A percentile compares a stretch with the other conserved stretches of the same genome.
These are phyloP conservation scores for Boletellus ananas DNA, from an alignment of 768 basidiomycete genomes.

Conservation along the genomic window DNA sequence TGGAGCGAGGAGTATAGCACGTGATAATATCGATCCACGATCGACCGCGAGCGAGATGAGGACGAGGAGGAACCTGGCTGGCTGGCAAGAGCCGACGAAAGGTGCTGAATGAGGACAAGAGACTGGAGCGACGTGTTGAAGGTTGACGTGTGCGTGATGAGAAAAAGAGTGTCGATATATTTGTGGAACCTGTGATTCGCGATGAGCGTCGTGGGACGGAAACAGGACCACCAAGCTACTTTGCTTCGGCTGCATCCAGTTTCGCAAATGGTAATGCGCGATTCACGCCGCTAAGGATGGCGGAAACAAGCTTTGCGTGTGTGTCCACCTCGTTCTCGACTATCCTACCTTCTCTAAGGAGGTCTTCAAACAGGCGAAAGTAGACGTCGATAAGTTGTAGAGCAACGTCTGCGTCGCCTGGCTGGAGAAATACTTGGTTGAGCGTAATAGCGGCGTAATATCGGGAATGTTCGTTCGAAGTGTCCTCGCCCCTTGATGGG, in stretches of 20 bases:
- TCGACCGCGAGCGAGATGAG: constrained; percentile 39
- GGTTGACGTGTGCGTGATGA: constrained; percentile 91
- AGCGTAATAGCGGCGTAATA: constrained; percentile 95
- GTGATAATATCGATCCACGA: constrained; percentile 70
- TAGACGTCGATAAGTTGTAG: constrained; percentile 81
- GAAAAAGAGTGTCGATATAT: constrained; percentile 91
- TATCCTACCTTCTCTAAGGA: constrained; percentile 61
- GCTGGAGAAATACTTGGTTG: constrained; percentile 81
- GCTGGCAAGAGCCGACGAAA: constrained; percentile 52
- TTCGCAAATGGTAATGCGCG: constrained; percentile 92
- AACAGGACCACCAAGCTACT: constrained; percentile 40
- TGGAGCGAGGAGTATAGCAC: constrained; percentile 87
- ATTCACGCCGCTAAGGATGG: constrained; percentile 90
- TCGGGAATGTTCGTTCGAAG: constrained; percentile 62
- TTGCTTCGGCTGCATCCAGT: constrained; percentile 61
- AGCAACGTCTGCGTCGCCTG: constrained; percentile 70
- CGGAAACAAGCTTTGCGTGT: constrained; percentile 81
- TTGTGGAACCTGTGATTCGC: constrained; percentile 56
- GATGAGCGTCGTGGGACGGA: constrained; percentile 2
- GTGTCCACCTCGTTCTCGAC: constrained; percentile 49
- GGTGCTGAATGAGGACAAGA: constrained; percentile 83
- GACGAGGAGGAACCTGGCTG: constrained; percentile 41
- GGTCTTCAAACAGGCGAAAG: constrained; percentile 89
- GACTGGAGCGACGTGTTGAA: constrained; percentile 97
- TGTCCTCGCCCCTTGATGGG: constrained; percentile 29